A percentile compares a stretch with the other conserved stretches of the same genome.
Conservation (phyloP, 352 stramenopile genomes). For the Salisapilia sapeloensis region DNA sequence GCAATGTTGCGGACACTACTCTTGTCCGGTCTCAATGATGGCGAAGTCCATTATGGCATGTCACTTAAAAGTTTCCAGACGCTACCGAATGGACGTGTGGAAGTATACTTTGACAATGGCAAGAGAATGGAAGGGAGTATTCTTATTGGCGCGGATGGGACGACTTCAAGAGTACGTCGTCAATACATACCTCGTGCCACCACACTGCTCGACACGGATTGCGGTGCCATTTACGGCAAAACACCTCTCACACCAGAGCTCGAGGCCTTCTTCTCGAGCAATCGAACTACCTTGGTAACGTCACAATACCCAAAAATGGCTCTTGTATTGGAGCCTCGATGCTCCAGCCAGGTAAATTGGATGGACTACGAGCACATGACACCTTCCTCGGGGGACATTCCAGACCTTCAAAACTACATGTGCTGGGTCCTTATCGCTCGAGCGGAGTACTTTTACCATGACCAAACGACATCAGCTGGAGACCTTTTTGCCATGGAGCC, state of each 20-base stretch:
- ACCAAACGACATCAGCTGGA: slow-evolving; percentile 7
- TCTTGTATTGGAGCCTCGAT: slow-evolving; percentile 35
- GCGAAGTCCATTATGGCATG: slow-evolving; percentile 36
- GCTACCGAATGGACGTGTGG: slow-evolving; percentile 21
- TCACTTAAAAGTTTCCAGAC: slow-evolving; percentile 28
- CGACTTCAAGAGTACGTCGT: slow-evolving; percentile 30
- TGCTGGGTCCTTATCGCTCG: slow-evolving; percentile 40
- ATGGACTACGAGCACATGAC: slow-evolving; percentile 9
- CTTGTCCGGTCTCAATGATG: slow-evolving; percentile 27
- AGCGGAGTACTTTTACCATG: slow-evolving; percentile 16
- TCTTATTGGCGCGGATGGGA: slow-evolving; percentile 34
- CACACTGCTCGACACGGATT: slow-evolving; percentile 39
- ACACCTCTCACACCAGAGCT: slow-evolving; percentile 28
- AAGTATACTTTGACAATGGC: slow-evolving; percentile 36
- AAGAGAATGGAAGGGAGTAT: slow-evolving; percentile 19
- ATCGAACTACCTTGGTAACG: slow-evolving; percentile 27
- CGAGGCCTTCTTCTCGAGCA: slow-evolving; percentile 19
- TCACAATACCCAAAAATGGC: slow-evolving; percentile 24
- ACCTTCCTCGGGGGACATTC: slow-evolving; percentile 4
- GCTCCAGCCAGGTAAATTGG: slow-evolving; percentile 11
- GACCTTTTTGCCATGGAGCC: slow-evolving; percentile 29
- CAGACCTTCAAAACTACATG: slow-evolving; percentile 27
- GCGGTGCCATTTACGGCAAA: slow-evolving; percentile 51
- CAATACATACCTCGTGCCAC: slow-evolving; percentile 28
- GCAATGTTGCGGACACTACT: slow-evolving; percentile 21